These are phyloP conservation scores for Cryomyces minteri DNA, from an alignment of 495 filamentous ascomycete species.

Conservation along the genomic window DNA sequence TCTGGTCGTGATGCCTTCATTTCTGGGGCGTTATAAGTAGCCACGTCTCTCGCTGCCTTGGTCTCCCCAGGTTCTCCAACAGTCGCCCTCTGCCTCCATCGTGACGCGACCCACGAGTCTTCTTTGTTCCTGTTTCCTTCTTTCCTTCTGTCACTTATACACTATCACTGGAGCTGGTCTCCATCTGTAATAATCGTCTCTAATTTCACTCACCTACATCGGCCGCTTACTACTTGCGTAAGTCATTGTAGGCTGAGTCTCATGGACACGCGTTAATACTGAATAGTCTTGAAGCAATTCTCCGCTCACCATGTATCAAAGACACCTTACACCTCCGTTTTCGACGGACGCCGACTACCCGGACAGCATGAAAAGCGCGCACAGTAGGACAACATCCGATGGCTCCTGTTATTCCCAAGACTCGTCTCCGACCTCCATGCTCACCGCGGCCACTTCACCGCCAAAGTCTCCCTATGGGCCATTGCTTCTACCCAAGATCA, in stretches of 20 bases:
- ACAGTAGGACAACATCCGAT: conserved; percentile 30
- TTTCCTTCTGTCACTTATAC: conserved; percentile 5
- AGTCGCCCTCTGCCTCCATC: neutral
- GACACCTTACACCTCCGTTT: conserved; percentile 18
- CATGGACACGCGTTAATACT: too few species aligned
- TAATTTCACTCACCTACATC: too few species aligned
- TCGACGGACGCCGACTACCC: conserved; percentile 12
- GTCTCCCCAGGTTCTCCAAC: neutral
- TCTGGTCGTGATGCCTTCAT: neutral
- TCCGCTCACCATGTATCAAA: too few species aligned
- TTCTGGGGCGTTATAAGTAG: neutral
- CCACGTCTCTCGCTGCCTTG: neutral
- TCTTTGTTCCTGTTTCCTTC: conserved; percentile 4
- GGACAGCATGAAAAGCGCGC: conserved; percentile 11
- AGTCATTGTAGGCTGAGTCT: too few species aligned
- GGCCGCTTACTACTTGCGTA: too few species aligned
- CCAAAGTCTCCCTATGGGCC: conserved; percentile 56
- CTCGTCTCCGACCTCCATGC: conserved; percentile 61
- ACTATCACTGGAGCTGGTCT: conserved; percentile 10
- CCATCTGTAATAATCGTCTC: conserved; percentile 3
- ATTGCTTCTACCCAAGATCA: conserved; percentile 69
- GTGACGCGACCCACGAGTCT: conserved; percentile 5
- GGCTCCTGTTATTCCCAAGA: conserved; percentile 40
- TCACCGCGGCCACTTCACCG: conserved; percentile 57
- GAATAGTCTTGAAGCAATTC: too few species aligned